These are phyloP conservation scores for Dioszegia aurantiaca DNA, from an alignment of 768 basidiomycete genomes.

Conservation along the genomic window DNA sequence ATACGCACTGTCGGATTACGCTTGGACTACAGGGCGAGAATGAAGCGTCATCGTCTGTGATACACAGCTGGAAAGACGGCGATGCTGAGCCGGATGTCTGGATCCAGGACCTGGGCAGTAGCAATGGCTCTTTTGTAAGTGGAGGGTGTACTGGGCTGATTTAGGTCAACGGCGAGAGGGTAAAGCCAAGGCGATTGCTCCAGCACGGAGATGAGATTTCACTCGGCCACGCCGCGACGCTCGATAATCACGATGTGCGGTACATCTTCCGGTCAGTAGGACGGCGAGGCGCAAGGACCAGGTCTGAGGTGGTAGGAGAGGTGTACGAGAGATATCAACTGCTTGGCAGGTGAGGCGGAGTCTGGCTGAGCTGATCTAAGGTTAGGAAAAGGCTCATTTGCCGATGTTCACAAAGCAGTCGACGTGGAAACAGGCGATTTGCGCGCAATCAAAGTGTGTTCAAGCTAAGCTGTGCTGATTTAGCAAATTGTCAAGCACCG, in stretches of 20 bases:
- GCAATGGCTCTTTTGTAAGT: slow-evolving; percentile 67
- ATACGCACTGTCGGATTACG: slow-evolving; percentile 46
- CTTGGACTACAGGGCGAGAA: slow-evolving; percentile 35
- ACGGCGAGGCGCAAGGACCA: slow-evolving; percentile 20
- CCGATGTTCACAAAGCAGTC: slow-evolving; percentile 80
- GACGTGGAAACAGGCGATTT: slow-evolving; percentile 67
- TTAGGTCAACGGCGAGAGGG: slow-evolving; percentile 67
- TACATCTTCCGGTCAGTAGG: slow-evolving; percentile 49
- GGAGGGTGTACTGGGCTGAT: not conserved
- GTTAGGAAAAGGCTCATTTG: slow-evolving; percentile 86
- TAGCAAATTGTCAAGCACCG: slow-evolving; percentile 51
- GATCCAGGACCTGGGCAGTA: slow-evolving; percentile 56
- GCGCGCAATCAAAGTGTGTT: slow-evolving; percentile 71
- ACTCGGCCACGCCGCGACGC: slow-evolving; percentile 63
- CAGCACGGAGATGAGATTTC: slow-evolving; percentile 81
- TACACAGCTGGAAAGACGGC: slow-evolving; percentile 39
- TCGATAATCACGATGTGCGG: slow-evolving; percentile 58
- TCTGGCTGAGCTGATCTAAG: slow-evolving; percentile 44
- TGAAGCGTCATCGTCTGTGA: slow-evolving; percentile 14
- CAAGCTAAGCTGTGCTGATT: slow-evolving; percentile 27
- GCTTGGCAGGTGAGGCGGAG: slow-evolving; percentile 37
- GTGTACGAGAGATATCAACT: slow-evolving; percentile 54
- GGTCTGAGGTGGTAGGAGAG: slow-evolving; percentile 47
- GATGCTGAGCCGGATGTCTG: slow-evolving; percentile 47
- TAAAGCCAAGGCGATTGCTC: slow-evolving; percentile 63